Conservation (phyloP, 2,329 filamentous ascomycete genomes). For the Cercospora canescens region DNA sequence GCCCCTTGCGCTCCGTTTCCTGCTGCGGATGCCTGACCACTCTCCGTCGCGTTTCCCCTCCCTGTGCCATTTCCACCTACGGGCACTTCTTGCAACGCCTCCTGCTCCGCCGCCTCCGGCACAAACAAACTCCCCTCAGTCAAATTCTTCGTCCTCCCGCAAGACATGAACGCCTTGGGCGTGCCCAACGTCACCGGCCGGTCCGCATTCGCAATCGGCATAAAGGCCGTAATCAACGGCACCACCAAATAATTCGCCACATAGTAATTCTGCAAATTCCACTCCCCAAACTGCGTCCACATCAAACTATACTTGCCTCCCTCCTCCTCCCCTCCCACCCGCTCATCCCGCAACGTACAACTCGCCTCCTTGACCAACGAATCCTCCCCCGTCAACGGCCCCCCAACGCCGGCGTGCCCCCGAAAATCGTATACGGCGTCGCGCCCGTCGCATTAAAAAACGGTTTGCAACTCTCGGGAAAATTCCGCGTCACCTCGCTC, state of each 20-base stretch:
- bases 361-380: slow-evolving; percentile 5
- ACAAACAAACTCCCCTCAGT: slow-evolving; percentile 9
- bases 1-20: not conserved
- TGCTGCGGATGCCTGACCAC: not conserved
- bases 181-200: slow-evolving; percentile 9
- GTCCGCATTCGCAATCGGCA: slow-evolving; percentile 16
- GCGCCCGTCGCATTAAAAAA: slow-evolving; percentile 13
- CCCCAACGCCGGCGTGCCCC: slow-evolving; percentile 13
- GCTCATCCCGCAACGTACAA: slow-evolving; percentile 2
- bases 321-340: not conserved
- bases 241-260: slow-evolving; percentile 11
- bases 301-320: slow-evolving; percentile 9
- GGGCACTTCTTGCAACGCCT: not conserved
- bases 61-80: not conserved
- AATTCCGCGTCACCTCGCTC: slow-evolving; percentile 12
- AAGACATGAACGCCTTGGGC: slow-evolving; percentile 15
- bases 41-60: no score
- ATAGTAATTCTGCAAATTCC: slow-evolving; percentile 3
- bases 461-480: slow-evolving; percentile 15
- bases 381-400: slow-evolving; percentile 12
- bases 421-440: not conserved
- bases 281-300: slow-evolving; percentile 16
- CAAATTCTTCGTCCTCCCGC: slow-evolving; percentile 11
- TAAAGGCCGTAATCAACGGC: slow-evolving; percentile 17
- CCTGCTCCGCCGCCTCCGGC: not conserved